phyloP scores from a whole-genome alignment of 495 filamentous ascomycete species.

The Apodospora peruviana region DNA sequence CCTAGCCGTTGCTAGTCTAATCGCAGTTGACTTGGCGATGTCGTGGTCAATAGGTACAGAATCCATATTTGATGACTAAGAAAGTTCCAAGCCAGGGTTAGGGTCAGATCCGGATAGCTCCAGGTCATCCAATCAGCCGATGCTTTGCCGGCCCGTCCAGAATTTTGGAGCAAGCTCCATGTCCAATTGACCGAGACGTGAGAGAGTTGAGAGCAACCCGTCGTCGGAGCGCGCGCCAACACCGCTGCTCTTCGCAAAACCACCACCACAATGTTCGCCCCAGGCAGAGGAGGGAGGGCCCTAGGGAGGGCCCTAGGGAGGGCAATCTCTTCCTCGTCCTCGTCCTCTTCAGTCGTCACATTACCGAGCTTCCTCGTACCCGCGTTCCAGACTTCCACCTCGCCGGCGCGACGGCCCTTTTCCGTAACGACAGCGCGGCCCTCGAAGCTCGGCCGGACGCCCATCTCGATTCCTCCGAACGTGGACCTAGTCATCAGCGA shows the following conservation, averaged over 20 bases:
- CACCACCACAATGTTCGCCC: slow-evolving; percentile 41
- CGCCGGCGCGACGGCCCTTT: slow-evolving; percentile 52
- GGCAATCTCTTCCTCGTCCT: slow-evolving; percentile 24
- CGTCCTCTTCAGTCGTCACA: slow-evolving; percentile 29
- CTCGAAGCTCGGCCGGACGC: slow-evolving; percentile 79
- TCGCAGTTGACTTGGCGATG: too few relatives aligned
- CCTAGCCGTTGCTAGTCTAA: too few relatives aligned
- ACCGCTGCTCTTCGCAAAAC: slow-evolving; percentile 1
- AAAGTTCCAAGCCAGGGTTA: too few relatives aligned
- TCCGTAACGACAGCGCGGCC: slow-evolving; percentile 56
- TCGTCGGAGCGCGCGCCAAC: too few relatives aligned
- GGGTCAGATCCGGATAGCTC: too few relatives aligned
- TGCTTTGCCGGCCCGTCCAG: slow-evolving; percentile 1
- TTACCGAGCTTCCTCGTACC: slow-evolving; percentile 71
- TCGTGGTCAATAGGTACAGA: too few relatives aligned
- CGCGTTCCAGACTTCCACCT: slow-evolving; percentile 49
- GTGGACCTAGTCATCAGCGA: slow-evolving; percentile 67
- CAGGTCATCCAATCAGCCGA: too few relatives aligned
- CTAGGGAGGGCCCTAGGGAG: slow-evolving; percentile 40
- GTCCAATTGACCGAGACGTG: background rate
- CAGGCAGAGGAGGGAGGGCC: slow-evolving; percentile 39
- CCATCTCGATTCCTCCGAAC: slow-evolving; percentile 77
- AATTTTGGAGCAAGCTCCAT: background rate
- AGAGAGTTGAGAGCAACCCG: too few relatives aligned
- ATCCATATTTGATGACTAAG: too few relatives aligned